Evolutionary conservation across 1,284 basidiomycete genomes (phyloP), one percentile per base, ranked within the genome.

Genomic region (Ustilago nuda): DNA sequence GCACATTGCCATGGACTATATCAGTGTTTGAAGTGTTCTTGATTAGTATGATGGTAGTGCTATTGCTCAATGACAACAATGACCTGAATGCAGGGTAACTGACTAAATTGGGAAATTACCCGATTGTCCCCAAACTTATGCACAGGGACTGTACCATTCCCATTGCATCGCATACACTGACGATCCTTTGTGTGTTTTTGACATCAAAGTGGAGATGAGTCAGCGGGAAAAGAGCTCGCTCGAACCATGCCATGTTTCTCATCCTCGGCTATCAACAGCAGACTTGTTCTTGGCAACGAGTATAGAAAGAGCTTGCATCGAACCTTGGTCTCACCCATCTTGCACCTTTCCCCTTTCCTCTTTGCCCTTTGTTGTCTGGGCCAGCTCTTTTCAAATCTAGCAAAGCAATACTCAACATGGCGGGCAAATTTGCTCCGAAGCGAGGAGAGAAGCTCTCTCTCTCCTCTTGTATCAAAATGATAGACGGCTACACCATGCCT

Each of bases 401-500:
- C 48, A 50, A 13, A 39, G 6, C 54, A 13, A 15, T 9, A 9
- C 1, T 36, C 52, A 72, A 11, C 7, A 74, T 69, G 72, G 64
- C 52, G 6, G 72, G 52, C 8, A 62, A 63, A 62, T 74, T 69
- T 36, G 66, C 66, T 6, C 72, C 72, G 3, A 11, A 27, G 27
- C 53, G 37, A 8, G 66, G 62, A 13, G 66, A 74, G 35, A 33
- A 50, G 54, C 67, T 75, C 32, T 52, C 60, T 12, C 66, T 78
- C 4, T 30, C 68, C 23, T 68, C 76, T 0, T 62, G 58, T 4
- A 66, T 74, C 50, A 71, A 57, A 17, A 66, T 76, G 63, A 59
- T 61, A 17, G 59, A 78, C 33, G 76, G 76, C 35, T 52, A 61
- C 48, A 54, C 61, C 15, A 72, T 76, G 65, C 76, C 76, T 27